Evolutionary conservation across 495 filamentous ascomycete genomes (phyloP), one percentile per base, ranked within the genome.

Genomic region (Penicillium mononematosum): DNA sequence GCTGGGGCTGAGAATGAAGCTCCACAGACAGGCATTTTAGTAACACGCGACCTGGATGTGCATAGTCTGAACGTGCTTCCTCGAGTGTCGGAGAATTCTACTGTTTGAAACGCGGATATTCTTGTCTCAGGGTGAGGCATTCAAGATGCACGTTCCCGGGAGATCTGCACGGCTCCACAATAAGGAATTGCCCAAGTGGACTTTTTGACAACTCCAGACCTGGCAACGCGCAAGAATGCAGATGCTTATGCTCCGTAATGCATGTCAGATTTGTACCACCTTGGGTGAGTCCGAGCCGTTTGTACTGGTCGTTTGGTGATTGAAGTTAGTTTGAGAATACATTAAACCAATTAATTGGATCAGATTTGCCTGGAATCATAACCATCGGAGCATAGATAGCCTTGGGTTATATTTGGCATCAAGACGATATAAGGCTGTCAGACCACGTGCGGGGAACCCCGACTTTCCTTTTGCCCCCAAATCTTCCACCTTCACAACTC

Each of bases 21-120:
- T 4, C 16, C 5, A 27, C 24, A 22, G 2, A 11, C 39, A 4
- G 51, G 51, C 1, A 54, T 54, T n/a, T 14, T 54, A 19, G 51
- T 55, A 14, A 47, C 53, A n/a, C 53, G 32, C 43, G 24, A 55
- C 17, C 27, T 48, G 2, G 53, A 55, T 17, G 51, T 54, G 22
- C 44, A 38, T 19, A 48, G 53, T 41, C 22, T 48, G 4, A 41
- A 48, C 12, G 24, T 44, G 1, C 53, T 27, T 0, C 42, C 31
- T 38, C 29, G 19, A 38, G 8, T 32, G 11, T 44, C 8, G 12
- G 49, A 41, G 9, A 41, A 22, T 14, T 29, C 22, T 10, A 41
- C 31, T 10, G 19, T 51, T 14, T 51, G 32, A 50, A n/a, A 47
- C 0, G 29, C 17, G 20, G n/a, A 3, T 6, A 39, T 39, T 48